Conservation (phyloP, 2,329 filamentous ascomycete genomes). For the Fusarium burgessii region DNA sequence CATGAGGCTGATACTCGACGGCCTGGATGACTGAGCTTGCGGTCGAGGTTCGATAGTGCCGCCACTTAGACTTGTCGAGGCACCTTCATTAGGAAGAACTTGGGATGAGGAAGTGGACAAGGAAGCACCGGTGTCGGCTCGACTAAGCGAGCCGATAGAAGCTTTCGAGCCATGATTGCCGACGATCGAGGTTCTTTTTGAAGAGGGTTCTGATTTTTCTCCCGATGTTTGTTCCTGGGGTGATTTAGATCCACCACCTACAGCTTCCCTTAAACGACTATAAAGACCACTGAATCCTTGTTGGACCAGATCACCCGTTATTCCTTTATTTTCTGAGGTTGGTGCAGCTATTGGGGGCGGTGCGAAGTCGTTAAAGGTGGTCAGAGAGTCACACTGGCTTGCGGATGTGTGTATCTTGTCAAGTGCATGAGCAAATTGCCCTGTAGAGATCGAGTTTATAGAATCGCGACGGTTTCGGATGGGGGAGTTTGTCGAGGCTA, state of each 20-base stretch:
- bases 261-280: conserved; percentile 83
- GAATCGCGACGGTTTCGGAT: conserved; percentile 55
- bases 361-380: conserved; percentile 94
- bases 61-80: conserved; percentile 52
- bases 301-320: conserved; percentile 80
- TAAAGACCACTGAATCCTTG: conserved; percentile 92
- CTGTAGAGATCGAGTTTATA: conserved; percentile 64
- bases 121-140: conserved; percentile 55
- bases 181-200: conserved; percentile 57
- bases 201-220: conserved; percentile 51
- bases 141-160: conserved; percentile 56
- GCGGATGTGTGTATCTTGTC: conserved; percentile 90
- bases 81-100: conserved; percentile 50
- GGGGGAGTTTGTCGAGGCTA: conserved; percentile 49
- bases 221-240: conserved; percentile 49
- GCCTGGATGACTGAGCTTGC: conserved; percentile 59
- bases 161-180: conserved; percentile 57
- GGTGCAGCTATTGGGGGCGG: conserved; percentile 72
- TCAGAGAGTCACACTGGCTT: conserved; percentile 85
- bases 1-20: conserved; percentile 62
- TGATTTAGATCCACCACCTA: conserved; percentile 69
- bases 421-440: conserved; percentile 80
- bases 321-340: conserved; percentile 73
- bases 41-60: conserved; percentile 55
- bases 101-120: conserved; percentile 50